Evolutionary conservation across 345 rosid species (phyloP).

Genomic region (Geranium rotundifolium): DNA sequence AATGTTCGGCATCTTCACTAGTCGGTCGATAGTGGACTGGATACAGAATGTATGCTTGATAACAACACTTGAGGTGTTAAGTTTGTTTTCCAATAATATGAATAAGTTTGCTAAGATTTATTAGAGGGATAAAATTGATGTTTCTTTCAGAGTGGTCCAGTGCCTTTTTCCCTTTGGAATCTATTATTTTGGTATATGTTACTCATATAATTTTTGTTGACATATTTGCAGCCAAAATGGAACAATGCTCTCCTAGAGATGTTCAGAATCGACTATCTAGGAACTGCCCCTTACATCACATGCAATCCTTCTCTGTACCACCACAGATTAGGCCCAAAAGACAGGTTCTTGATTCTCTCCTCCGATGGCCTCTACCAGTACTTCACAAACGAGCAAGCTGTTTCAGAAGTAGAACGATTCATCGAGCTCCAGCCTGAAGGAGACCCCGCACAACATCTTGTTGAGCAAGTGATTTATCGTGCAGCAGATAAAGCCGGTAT

Average conservation of each 20-base stretch:
- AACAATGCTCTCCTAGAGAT: conserved; percentile 80
- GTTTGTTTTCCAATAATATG: background rate
- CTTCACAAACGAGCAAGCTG: conserved; percentile 89
- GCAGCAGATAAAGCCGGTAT: conserved; percentile 98
- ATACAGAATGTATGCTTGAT: background rate
- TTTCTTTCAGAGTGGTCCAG: background rate
- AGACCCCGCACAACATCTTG: conserved; percentile 93
- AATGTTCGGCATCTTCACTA: background rate
- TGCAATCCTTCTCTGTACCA: conserved; percentile 80
- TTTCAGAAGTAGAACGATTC: conserved; percentile 81
- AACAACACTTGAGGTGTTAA: background rate
- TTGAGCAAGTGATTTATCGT: conserved; percentile 79
- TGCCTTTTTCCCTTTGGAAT: background rate
- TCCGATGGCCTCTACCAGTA: conserved; percentile 94
- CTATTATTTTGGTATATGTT: background rate
- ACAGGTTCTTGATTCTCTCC: conserved; percentile 69
- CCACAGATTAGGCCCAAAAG: conserved; percentile 73
- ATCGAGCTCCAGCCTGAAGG: conserved; percentile 85
- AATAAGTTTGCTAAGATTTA: background rate
- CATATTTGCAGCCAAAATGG: conserved; percentile 71
- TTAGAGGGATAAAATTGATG: background rate
- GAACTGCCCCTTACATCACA: conserved; percentile 63
- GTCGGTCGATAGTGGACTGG: background rate
- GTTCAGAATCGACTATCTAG: conserved; percentile 86
- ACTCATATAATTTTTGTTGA: conserved; percentile 1